Base-by-base conservation (phyloP, 306 rosid genomes). In the Elaeagnus macrophylla region DNA sequence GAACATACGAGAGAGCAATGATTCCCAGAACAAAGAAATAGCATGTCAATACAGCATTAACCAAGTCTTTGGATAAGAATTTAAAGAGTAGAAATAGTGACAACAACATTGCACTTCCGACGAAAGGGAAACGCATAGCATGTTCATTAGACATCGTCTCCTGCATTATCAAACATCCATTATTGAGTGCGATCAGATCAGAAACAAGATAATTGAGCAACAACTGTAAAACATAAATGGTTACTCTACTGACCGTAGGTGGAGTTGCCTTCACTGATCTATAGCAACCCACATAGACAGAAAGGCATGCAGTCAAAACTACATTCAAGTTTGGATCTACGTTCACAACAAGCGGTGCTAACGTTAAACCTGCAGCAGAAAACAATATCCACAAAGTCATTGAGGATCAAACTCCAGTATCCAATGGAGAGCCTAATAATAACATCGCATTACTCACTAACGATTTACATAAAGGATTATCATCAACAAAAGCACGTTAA, bases 71-170 rank as follows among this genome's bases (percentile, higher is more conserved):
- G 4, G 96, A 88, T 20, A 93, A 70, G 83, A 93, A 88, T 94
- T 93, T 93, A 66, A 93, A 93, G 59, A 93, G 99, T 47, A 93
- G 74, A 76, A 93, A 93, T 46, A 93, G 94, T 12, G 99, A 88
- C 59, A 93, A 67, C 65, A 93, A 71, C 99, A 93, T 88, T 35
- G 99, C 99, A 82, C 99, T 93, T 69, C 96, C 99, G 62, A 93
- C 95, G 76, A 93, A 88, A 5, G 99, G 99, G 57, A 93, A 93
- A 40, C 99, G 95, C 96, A 93, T 88, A 61, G 99, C 99, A 66
- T 88, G 99, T 64, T 87, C 99, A 54, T 82, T 93, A 7, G 99
- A 93, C 99, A 93, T 93, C 8, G 99, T 93, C 78, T 93, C 99
- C 99, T 93, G 85, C 88, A 81, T 16, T 20, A 71, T 59, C 51